Percentiles rank a stretch among this genome's conserved stretches.
Evolutionary conservation across 1,139 yeast species (phyloP).

Genomic region (Suhomyces bokatorum): DNA sequence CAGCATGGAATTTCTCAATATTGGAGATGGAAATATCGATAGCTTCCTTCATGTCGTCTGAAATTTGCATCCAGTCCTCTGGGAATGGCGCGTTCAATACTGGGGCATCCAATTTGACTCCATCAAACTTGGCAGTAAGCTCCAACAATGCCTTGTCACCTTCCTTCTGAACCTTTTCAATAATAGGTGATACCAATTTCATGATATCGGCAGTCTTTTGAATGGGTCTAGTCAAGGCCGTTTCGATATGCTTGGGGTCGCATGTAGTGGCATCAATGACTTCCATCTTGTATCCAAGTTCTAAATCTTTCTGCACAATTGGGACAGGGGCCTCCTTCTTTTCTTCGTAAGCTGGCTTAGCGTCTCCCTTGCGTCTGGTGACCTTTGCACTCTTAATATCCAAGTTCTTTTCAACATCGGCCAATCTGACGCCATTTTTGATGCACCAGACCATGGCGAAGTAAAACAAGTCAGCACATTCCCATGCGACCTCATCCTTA

Average conservation of each 20-base stretch:
- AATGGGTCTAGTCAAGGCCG: conserved; percentile 81
- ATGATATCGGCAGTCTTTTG: conserved; percentile 89
- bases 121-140: conserved; percentile 87
- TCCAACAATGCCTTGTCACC: conserved; percentile 90
- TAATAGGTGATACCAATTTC: conserved; percentile 89
- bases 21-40: conserved; percentile 87
- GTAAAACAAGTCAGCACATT: conserved; percentile 92
- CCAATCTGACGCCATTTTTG: conserved; percentile 73
- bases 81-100: conserved; percentile 87
- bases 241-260: conserved; percentile 43
- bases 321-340: conserved; percentile 15
- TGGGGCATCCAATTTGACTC: conserved; percentile 69
- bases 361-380: conserved; percentile 94
- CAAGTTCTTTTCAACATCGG: conserved; percentile 81
- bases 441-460: conserved; percentile 88
- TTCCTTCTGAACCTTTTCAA: conserved; percentile 67
- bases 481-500: conserved; percentile 81
- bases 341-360: conserved; percentile 70
- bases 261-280: conserved; percentile 53
- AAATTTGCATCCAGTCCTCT: conserved; percentile 67
- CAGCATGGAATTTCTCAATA: conserved; percentile 89
- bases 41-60: conserved; percentile 78
- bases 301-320: not conserved
- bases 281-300: conserved; percentile 56
- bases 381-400: conserved; percentile 83